phyloP scores from a whole-genome alignment of 768 basidiomycete genomes.

The Tylopilus sp. region DNA sequence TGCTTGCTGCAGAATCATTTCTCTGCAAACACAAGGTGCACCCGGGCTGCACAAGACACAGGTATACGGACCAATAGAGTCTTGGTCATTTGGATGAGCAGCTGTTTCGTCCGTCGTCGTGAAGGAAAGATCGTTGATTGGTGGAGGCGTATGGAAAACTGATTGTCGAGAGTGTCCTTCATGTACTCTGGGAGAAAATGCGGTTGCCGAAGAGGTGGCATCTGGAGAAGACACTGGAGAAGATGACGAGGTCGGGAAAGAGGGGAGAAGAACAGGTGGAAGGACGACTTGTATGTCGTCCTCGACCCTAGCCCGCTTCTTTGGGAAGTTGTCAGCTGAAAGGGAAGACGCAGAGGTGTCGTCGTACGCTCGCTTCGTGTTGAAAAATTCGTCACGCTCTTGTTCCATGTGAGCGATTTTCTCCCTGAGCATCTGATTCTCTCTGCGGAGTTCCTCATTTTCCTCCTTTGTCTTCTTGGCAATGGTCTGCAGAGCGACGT shows the following conservation, averaged over 20 bases:
- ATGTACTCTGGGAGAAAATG: slow-evolving; percentile 33
- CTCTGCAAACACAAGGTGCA: slow-evolving; percentile 74
- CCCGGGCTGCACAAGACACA: slow-evolving; percentile 77
- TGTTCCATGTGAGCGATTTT: slow-evolving; percentile 43
- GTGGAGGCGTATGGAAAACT: slow-evolving; percentile 27
- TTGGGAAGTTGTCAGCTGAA: slow-evolving; percentile 20
- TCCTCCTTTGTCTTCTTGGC: slow-evolving; percentile 86
- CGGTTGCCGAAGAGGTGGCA: slow-evolving; percentile 26
- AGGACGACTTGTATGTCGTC: slow-evolving; percentile 20
- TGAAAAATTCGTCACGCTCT: slow-evolving; percentile 28
- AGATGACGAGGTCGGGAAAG: slow-evolving; percentile 38
- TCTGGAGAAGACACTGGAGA: slow-evolving; percentile 53
- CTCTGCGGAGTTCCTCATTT: slow-evolving; percentile 68
- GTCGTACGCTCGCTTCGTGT: slow-evolving; percentile 58
- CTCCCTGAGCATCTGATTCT: slow-evolving; percentile 61
- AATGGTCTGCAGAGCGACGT: slow-evolving; percentile 76
- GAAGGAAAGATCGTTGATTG: slow-evolving; percentile 35
- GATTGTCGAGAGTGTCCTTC: slow-evolving; percentile 25
- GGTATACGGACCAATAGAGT: slow-evolving; percentile 31
- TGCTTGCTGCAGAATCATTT: slow-evolving; percentile 52
- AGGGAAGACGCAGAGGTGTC: slow-evolving; percentile 39
- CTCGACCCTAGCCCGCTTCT: slow-evolving; percentile 39
- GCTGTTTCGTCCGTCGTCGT: slow-evolving; percentile 28
- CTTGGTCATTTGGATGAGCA: slow-evolving; percentile 33
- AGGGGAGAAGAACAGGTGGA: slow-evolving; percentile 18